phyloP scores from a whole-genome alignment of 805 yeast genomes.

The Saccharomycopsis fodiens region DNA sequence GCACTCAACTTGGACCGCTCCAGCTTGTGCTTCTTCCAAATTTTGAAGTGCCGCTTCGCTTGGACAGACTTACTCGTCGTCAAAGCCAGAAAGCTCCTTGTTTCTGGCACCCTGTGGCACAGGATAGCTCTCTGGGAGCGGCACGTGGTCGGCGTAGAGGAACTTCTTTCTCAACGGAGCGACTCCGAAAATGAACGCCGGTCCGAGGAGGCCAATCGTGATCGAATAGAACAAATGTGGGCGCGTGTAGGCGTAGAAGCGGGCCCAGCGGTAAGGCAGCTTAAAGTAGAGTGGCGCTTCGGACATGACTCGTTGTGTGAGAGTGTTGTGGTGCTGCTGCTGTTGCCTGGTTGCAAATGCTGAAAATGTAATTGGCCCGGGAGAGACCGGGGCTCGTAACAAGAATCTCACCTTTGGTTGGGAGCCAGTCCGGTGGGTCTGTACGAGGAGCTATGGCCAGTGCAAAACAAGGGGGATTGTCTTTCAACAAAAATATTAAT shows the following conservation, averaged over 20 bases:
- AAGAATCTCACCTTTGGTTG: too few species aligned
- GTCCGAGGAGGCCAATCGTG: constrained; percentile 59
- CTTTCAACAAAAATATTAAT: too few species aligned
- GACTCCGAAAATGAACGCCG: constrained; percentile 48
- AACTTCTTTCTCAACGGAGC: constrained; percentile 67
- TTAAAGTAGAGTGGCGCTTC: constrained; percentile 51
- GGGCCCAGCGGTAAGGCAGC: constrained; percentile 60
- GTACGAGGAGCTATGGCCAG: too few species aligned
- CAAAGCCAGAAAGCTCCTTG: constrained; percentile 18
- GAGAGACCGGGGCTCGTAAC: not conserved
- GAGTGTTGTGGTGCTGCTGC: too few species aligned
- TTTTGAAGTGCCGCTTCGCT: not conserved
- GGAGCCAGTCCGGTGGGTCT: too few species aligned
- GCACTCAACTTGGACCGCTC: too few species aligned
- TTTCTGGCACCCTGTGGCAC: constrained; percentile 18
- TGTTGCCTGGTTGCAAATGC: not conserved
- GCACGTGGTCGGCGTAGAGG: constrained; percentile 56
- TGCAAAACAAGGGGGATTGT: too few species aligned
- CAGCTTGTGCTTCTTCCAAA: too few species aligned
- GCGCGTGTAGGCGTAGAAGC: constrained; percentile 67
- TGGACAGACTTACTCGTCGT: constrained; percentile 12
- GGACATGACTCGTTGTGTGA: constrained; percentile 32
- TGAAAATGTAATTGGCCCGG: not conserved
- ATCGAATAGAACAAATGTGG: constrained; percentile 68
- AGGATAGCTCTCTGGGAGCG: constrained; percentile 49